Base-by-base conservation (phyloP, 2,329 filamentous ascomycete genomes). In the Myotisia sp. region DNA sequence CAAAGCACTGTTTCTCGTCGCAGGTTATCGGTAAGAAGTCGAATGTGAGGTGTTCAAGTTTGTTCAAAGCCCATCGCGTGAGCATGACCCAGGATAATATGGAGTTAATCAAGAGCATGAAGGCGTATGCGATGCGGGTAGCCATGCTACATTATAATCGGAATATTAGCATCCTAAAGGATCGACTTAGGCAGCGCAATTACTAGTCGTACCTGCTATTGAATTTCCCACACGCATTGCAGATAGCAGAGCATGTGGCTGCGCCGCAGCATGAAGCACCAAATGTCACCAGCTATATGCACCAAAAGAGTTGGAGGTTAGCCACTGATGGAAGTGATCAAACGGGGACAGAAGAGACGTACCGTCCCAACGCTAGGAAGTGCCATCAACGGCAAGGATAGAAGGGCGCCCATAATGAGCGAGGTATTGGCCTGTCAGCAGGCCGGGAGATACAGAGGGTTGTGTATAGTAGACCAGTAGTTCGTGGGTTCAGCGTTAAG, bases 1-100 rank as follows among this genome's bases (percentile, higher is more conserved):
- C 90, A 53, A 92, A 81, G 56, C 90, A 98, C 52, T 87, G 72
- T 46, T 87, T 82, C 32, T 81, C 86, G 18, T 83, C 78, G 55
- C 90, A 98, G 51, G 79, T 79, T 52, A 98, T 92, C 50, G 84
- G 85, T 64, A 98, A 86, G 53, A 94, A 95, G 60, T 95, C 85
- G 44, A 98, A 70, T 8, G 84, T 90, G 36, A 95, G 67, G 44
- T 92, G 75, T 60, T 95, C 77, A 4, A 98, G 69, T 56, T 95
- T 95, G 51, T 93, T 83, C 54, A 98, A 82, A 21, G 90, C 90
- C 90, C 90, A 98, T 34, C 85, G 83, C 14, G 90, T 98, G 63
- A 98, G 84, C 84, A 95, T 93, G 47, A 98, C 83, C 90, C 90
- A 98, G 22, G 90, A 87, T 33, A 95, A 58, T 44, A 95, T 93